Conservation (phyloP, 495 filamentous ascomycete species). For the Talaromyces liani region DNA sequence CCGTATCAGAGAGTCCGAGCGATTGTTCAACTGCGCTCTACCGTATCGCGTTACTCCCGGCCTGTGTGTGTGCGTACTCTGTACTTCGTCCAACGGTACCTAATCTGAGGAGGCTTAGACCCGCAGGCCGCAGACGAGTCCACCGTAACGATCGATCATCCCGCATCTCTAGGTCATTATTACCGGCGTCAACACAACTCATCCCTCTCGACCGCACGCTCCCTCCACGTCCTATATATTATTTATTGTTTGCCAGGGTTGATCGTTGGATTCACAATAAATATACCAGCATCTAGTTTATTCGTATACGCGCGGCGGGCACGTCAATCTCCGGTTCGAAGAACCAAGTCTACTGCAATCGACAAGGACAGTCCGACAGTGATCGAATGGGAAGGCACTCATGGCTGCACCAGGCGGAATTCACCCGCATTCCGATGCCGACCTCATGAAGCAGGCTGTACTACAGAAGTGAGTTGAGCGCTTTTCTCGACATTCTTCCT, state of each 20-base stretch:
- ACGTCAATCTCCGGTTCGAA: not conserved
- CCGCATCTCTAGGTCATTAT: constrained; percentile 10
- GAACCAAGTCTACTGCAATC: not conserved
- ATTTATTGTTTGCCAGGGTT: constrained; percentile 4
- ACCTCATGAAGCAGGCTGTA: constrained; percentile 46
- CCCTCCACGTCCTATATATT: constrained; percentile 7
- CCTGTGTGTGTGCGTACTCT: not conserved
- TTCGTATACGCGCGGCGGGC: not conserved
- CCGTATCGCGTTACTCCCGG: constrained; percentile 8
- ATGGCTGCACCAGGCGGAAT: constrained; percentile 42
- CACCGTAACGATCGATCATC: constrained; percentile 7
- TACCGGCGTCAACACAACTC: not conserved
- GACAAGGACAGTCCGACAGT: not conserved
- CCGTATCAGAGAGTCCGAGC: not conserved
- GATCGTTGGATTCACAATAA: not conserved
- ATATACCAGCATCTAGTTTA: constrained; percentile 1
- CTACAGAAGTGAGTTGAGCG: constrained; percentile 37
- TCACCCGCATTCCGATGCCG: constrained; percentile 44
- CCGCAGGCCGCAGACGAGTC: not conserved
- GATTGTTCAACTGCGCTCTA: not conserved
- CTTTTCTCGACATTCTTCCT: constrained; percentile 8
- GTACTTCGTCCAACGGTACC: not conserved
- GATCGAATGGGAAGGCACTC: constrained; percentile 36
- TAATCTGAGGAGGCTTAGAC: constrained; percentile 6
- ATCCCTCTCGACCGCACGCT: constrained; percentile 2